phyloP scores from a whole-genome alignment of 2,329 filamentous ascomycete species.

The Monosporascus sp. region DNA sequence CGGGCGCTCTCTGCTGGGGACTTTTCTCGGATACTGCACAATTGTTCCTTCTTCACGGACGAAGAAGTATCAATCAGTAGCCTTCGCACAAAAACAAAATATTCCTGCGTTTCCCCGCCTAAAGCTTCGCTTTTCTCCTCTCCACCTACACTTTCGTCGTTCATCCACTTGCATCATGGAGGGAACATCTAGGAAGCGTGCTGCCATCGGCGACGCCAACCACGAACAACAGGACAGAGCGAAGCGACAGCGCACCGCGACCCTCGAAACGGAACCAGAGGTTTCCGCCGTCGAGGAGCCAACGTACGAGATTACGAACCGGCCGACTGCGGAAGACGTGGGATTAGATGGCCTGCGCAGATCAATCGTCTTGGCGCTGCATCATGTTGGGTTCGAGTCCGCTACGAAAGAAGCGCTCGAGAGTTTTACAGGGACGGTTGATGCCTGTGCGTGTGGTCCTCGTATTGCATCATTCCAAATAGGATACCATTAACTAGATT shows the following conservation, averaged over 20 bases:
- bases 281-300: background rate
- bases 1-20: no score
- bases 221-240: slow-evolving; percentile 4
- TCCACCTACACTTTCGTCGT: background rate
- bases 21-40: no score
- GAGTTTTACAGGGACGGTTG: slow-evolving; percentile 50
- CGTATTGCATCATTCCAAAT: background rate
- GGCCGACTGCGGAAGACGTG: slow-evolving; percentile 26
- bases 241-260: slow-evolving; percentile 23
- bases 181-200: slow-evolving; percentile 17
- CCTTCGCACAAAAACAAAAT: no score
- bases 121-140: background rate
- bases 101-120: background rate
- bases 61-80: no score
- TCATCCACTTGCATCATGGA: slow-evolving; percentile 8
- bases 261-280: slow-evolving; percentile 10
- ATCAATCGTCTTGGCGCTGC: slow-evolving; percentile 50
- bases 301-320: slow-evolving; percentile 11
- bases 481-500: slow-evolving; percentile 15
- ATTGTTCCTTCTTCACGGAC: no score
- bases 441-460: slow-evolving; percentile 45
- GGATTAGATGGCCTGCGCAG: slow-evolving; percentile 44
- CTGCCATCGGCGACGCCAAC: slow-evolving; percentile 12
- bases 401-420: slow-evolving; percentile 54
- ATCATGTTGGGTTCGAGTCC: slow-evolving; percentile 54